Evolutionary conservation across 2,329 filamentous ascomycete species (phyloP).

Genomic region (Talaromyces albobiverticillius): DNA sequence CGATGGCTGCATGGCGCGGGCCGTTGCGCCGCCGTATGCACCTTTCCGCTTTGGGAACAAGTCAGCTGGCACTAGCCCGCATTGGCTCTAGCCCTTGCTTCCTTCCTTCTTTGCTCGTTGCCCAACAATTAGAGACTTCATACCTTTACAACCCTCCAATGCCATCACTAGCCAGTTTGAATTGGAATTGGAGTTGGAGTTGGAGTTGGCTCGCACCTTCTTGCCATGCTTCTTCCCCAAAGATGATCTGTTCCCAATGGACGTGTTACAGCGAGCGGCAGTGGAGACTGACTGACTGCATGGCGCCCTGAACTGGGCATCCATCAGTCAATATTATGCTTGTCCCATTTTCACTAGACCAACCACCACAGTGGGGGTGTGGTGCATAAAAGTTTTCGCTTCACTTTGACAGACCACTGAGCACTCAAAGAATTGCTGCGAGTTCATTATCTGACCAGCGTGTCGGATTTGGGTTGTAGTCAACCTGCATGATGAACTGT

Average conservation of each 20-base stretch:
- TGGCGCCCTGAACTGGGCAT: slow-evolving; percentile 12
- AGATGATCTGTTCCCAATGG: not conserved
- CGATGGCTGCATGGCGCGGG: slow-evolving; percentile 13
- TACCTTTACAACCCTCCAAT: not conserved
- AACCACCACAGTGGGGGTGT: slow-evolving; percentile 11
- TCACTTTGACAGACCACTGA: slow-evolving; percentile 16
- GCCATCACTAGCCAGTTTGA: not conserved
- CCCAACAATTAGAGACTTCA: not conserved
- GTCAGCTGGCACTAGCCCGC: not conserved
- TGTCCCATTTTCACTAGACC: not conserved
- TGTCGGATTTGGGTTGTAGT: slow-evolving; percentile 11
- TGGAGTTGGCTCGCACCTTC: not conserved
- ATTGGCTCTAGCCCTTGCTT: not conserved
- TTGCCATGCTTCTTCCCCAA: not conserved
- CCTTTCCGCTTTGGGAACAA: slow-evolving; percentile 9
- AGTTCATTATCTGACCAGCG: slow-evolving; percentile 14
- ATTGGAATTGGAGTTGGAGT: not conserved
- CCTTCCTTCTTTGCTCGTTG: not conserved
- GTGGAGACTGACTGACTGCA: slow-evolving; percentile 2
- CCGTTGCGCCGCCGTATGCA: slow-evolving; percentile 12
- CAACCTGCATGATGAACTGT: slow-evolving; percentile 10
- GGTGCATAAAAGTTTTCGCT: slow-evolving; percentile 15
- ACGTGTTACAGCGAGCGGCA: not conserved
- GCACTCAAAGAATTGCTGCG: slow-evolving; percentile 5
- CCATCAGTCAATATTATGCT: slow-evolving; percentile 1